Evolutionary conservation across 2,329 filamentous ascomycete species (phyloP).

Genomic region (Aureobasidium namibiae): DNA sequence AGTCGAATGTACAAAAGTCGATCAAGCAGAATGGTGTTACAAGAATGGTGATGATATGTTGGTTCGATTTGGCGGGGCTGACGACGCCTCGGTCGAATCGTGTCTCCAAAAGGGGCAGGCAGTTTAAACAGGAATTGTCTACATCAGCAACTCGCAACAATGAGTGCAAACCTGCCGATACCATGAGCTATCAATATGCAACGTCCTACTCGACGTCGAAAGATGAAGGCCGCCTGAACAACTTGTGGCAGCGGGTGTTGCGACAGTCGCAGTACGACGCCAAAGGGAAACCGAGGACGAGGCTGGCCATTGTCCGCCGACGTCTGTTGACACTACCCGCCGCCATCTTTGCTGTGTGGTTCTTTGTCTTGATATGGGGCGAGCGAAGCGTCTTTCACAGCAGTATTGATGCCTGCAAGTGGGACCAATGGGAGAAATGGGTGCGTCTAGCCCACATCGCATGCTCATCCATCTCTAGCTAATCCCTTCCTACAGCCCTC

Average conservation of each 20-base stretch:
- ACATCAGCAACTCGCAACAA: not conserved
- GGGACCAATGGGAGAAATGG: constrained; percentile 90
- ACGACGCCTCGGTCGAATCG: not conserved
- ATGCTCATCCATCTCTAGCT: not conserved
- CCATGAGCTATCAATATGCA: constrained; percentile 15
- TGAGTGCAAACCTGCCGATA: constrained; percentile 3
- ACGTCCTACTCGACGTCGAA: constrained; percentile 4
- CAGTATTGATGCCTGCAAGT: constrained; percentile 64
- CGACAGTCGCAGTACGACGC: constrained; percentile 5
- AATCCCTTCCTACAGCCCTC: constrained; percentile 52
- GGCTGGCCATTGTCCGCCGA: not conserved
- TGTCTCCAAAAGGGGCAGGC: constrained; percentile 4
- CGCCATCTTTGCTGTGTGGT: constrained; percentile 60
- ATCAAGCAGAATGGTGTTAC: not conserved
- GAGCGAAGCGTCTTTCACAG: constrained; percentile 71
- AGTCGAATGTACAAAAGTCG: not conserved
- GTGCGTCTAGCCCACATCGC: constrained; percentile 41
- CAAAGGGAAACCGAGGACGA: constrained; percentile 8
- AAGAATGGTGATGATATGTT: no score
- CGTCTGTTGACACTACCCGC: constrained; percentile 9
- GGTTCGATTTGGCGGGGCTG: not conserved
- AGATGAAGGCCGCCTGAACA: not conserved
- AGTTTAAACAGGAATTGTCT: not conserved
- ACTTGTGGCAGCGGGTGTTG: constrained; percentile 3
- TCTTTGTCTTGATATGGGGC: constrained; percentile 71